A percentile compares a stretch with the other conserved stretches of the same genome.
Evolutionary conservation across 331 rosid species (phyloP).

Genomic region (Malus hybrid): DNA sequence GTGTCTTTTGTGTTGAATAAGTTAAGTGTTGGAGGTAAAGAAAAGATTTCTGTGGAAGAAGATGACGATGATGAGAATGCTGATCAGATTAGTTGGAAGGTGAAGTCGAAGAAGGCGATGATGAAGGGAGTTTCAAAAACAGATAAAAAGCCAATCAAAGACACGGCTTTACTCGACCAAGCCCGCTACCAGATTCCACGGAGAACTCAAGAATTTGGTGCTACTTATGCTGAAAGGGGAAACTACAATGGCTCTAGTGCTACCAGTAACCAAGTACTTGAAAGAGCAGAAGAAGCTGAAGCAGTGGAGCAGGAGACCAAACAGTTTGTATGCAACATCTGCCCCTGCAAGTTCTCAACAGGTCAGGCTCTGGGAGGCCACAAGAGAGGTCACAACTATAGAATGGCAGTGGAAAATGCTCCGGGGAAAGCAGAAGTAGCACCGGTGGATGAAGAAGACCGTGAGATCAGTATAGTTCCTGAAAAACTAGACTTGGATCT

Average conservation of each 20-base stretch:
- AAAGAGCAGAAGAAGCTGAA: neutral
- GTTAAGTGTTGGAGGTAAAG: neutral
- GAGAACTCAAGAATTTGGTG: neutral
- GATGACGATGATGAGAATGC: neutral
- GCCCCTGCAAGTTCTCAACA: neutral
- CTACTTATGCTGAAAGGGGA: neutral
- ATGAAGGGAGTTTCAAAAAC: neutral
- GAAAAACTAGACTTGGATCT: neutral
- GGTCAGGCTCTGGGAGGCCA: constrained; percentile 18
- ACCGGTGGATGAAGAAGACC: neutral
- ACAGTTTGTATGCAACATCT: constrained; percentile 7
- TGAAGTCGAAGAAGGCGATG: neutral
- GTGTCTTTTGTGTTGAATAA: too few relatives aligned
- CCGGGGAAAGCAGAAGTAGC: neutral
- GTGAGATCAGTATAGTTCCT: neutral
- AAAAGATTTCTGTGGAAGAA: neutral
- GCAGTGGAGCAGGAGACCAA: neutral
- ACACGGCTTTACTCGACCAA: neutral
- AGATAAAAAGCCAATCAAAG: neutral
- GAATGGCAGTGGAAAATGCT: neutral
- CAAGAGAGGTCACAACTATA: neutral
- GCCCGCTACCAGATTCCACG: neutral
- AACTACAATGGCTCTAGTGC: neutral
- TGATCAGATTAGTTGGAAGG: neutral
- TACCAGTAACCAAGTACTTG: neutral